These are phyloP conservation scores for Lachancea cidri DNA, from an alignment of 805 yeast genomes.

Conservation along the genomic window DNA sequence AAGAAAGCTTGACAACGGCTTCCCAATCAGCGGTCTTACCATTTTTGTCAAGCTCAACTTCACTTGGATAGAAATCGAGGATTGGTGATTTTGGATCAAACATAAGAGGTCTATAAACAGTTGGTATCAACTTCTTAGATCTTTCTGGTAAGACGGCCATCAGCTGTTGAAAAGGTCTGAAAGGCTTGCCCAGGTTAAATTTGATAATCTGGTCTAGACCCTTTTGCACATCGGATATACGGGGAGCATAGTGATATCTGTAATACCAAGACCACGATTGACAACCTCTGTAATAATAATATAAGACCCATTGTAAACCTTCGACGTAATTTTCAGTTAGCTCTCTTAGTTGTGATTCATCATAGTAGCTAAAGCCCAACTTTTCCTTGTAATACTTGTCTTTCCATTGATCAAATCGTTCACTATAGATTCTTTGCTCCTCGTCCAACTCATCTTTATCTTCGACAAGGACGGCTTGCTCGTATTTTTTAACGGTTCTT, in stretches of 20 bases:
- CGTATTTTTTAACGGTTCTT: constrained; percentile 56
- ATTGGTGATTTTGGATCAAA: constrained; percentile 82
- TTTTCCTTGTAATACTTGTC: constrained; percentile 80
- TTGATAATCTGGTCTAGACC: constrained; percentile 63
- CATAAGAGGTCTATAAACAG: constrained; percentile 75
- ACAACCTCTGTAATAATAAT: constrained; percentile 84
- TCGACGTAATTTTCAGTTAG: constrained; percentile 79
- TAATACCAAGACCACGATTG: constrained; percentile 97
- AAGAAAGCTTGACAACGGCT: constrained; percentile 87
- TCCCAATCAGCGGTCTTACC: constrained; percentile 98
- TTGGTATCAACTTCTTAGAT: constrained; percentile 74
- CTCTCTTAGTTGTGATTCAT: constrained; percentile 53
- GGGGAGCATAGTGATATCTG: constrained; percentile 86
- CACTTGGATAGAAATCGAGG: constrained; percentile 82
- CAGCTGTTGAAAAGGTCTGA: constrained; percentile 89
- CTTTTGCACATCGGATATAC: constrained; percentile 76
- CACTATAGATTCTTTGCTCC: constrained; percentile 61
- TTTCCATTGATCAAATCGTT: constrained; percentile 78
- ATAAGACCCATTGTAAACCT: constrained; percentile 95
- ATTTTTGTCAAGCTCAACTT: constrained; percentile 83
- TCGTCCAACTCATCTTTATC: constrained; percentile 45
- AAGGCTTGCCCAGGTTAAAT: constrained; percentile 72
- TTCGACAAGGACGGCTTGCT: constrained; percentile 53
- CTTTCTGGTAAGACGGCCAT: constrained; percentile 97
- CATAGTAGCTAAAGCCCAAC: constrained; percentile 59